A percentile compares a stretch with the other conserved stretches of the same genome.
Evolutionary conservation across 2,329 filamentous ascomycete species (phyloP).

Genomic region (Ophiostoma angusticollis): DNA sequence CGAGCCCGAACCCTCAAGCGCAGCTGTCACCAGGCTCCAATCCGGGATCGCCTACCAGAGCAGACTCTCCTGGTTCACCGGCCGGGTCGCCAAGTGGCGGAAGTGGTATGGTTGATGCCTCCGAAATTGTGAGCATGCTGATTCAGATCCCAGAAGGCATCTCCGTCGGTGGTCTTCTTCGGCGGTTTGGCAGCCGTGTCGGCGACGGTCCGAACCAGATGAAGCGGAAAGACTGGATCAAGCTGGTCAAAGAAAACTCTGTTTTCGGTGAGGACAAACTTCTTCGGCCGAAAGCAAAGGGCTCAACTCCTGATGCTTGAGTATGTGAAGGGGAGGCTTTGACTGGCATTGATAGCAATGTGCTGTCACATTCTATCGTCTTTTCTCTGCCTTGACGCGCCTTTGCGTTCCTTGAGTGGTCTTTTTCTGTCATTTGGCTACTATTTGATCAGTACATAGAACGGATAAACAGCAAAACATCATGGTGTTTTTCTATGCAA

Average conservation of each 20-base stretch:
- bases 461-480: no score
- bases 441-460: no score
- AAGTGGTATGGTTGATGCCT: conserved; percentile 29
- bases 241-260: conserved; percentile 43
- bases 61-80: conserved; percentile 12
- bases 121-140: conserved; percentile 42
- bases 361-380: no score
- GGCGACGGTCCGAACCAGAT: conserved; percentile 39
- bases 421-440: no score
- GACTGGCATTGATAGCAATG: no score
- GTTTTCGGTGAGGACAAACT: conserved; percentile 45
- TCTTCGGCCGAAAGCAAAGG: conserved; percentile 21
- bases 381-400: no score
- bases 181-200: conserved; percentile 40
- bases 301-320: neutral
- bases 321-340: neutral
- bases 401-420: no score
- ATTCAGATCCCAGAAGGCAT: conserved; percentile 39
- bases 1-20: conserved; percentile 39
- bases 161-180: conserved; percentile 39
- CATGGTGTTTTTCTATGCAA: no score
- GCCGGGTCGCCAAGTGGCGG: conserved; percentile 22
- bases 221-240: conserved; percentile 42
- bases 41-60: conserved; percentile 14
- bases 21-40: conserved; percentile 11